phyloP scores from a whole-genome alignment of 768 basidiomycete genomes.

The Calocybe gangraenosa region DNA sequence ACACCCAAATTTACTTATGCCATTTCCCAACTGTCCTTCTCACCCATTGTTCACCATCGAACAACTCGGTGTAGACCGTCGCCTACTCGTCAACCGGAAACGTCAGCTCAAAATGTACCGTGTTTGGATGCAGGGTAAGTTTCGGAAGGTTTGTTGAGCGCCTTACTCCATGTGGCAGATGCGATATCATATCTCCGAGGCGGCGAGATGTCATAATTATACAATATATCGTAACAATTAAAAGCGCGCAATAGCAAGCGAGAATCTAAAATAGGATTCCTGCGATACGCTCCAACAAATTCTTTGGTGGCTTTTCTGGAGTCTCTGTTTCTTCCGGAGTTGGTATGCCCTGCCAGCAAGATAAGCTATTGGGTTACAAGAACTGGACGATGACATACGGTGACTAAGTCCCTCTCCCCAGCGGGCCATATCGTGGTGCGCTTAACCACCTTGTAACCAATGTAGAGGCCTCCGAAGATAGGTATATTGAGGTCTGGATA shows the following conservation, averaged over 20 bases:
- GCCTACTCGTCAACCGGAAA: conserved; percentile 91
- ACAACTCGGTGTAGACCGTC: conserved; percentile 85
- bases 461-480: conserved; percentile 38
- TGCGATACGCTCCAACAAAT: conserved; percentile 46
- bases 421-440: conserved; percentile 48
- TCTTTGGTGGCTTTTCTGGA: conserved; percentile 46
- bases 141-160: conserved; percentile 59
- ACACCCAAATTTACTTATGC: conserved; percentile 36
- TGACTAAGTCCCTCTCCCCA: conserved; percentile 68
- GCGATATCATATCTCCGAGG: too few species aligned
- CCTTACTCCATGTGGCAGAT: too few species aligned
- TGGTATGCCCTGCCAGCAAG: conserved; percentile 51
- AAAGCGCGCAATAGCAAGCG: background rate
- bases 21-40: conserved; percentile 27
- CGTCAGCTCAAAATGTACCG: conserved; percentile 96
- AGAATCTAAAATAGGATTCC: conserved; percentile 43
- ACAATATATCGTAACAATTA: background rate
- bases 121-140: conserved; percentile 91
- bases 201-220: background rate
- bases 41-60: conserved; percentile 75
- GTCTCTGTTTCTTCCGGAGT: conserved; percentile 64
- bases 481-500: conserved; percentile 43
- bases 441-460: conserved; percentile 39
- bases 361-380: background rate
- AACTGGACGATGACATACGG: conserved; percentile 32